Percentiles rank a stretch among this genome's conserved stretches.
Evolutionary conservation across 2,329 filamentous ascomycete species (phyloP).

Genomic region (Sporothrix protearum): DNA sequence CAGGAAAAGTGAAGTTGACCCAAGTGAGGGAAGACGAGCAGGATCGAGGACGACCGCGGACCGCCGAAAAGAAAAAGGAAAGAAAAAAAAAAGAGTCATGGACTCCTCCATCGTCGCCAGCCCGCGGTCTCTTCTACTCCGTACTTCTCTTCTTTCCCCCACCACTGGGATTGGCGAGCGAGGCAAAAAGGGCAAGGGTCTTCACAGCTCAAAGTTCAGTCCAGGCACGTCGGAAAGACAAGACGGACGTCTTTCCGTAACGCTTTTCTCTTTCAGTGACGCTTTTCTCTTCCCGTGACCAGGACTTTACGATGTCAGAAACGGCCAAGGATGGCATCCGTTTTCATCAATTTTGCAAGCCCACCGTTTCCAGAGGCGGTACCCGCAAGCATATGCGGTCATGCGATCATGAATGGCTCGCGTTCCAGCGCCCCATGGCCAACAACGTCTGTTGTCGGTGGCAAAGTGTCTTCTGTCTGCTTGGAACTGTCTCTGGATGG

Average conservation of each 20-base stretch:
- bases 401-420: neutral
- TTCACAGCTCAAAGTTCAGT: neutral
- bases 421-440: neutral
- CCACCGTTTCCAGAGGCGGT: neutral
- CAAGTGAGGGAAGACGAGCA: neutral
- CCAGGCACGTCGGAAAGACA: neutral
- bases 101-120: neutral
- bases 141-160: neutral
- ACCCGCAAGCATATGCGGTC: neutral
- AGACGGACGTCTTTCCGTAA: neutral
- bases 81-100: neutral
- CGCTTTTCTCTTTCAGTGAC: neutral
- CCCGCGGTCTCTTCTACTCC: neutral
- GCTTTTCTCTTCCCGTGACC: neutral
- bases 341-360: neutral
- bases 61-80: no score
- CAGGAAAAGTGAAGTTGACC: neutral
- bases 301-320: neutral
- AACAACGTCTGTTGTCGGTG: neutral
- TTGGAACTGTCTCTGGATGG: neutral
- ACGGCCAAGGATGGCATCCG: neutral
- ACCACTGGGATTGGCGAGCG: conserved; percentile 9
- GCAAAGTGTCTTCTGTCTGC: neutral
- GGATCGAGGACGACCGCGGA: neutral
- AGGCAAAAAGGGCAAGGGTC: neutral